These are phyloP conservation scores for Euphorbia schlechtendalii DNA, from an alignment of 441 rosid genomes.

Conservation along the genomic window DNA sequence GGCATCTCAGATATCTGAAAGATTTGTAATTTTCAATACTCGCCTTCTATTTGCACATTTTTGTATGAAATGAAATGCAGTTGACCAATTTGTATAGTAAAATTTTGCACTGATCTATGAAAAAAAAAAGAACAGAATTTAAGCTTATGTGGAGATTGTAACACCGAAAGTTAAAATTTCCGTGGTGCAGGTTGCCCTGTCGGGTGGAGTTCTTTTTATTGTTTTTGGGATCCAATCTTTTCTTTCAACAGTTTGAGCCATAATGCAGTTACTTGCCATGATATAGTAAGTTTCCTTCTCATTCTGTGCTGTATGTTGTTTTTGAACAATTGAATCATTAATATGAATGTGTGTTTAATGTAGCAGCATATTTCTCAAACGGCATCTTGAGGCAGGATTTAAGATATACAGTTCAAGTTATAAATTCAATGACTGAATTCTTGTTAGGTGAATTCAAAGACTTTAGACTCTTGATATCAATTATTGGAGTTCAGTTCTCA, in stretches of 20 bases:
- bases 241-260: slow-evolving; percentile 47
- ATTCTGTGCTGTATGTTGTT: neutral
- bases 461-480: no score
- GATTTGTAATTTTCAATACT: slow-evolving; percentile 41
- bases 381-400: no score
- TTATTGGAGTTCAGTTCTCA: no score
- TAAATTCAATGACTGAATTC: no score
- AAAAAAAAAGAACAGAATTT: neutral
- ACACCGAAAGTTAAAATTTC: neutral
- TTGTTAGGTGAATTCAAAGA: no score
- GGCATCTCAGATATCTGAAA: slow-evolving; percentile 94
- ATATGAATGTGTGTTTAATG: neutral
- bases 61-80: no score
- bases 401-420: no score
- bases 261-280: slow-evolving; percentile 16
- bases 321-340: neutral
- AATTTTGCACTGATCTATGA: no score
- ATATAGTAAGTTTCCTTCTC: slow-evolving; percentile 20
- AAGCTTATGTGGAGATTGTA: neutral
- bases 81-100: no score
- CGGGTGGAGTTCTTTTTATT: slow-evolving; percentile 85
- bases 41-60: neutral
- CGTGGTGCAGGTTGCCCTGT: slow-evolving; percentile 66
- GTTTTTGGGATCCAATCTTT: slow-evolving; percentile 84
- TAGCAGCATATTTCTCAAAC: no score